Percentiles rank a stretch among this genome's conserved stretches.
Evolutionary conservation across 176 grass and related monocot genomes (phyloP).

Genomic region (Paspalum vaginatum): DNA sequence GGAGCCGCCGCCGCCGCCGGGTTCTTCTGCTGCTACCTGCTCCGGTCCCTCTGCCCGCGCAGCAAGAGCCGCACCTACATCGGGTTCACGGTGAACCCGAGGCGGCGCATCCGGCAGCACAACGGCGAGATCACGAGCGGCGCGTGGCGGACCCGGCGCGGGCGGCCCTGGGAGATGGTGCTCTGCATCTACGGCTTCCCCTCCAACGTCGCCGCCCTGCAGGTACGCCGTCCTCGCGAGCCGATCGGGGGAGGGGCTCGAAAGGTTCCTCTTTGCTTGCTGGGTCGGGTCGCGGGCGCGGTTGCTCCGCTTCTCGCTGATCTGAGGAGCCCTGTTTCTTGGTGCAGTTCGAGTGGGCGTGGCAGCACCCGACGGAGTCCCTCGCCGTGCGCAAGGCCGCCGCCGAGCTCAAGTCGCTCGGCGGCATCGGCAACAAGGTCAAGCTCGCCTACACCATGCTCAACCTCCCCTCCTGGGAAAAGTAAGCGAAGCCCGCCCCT

Average conservation of each 20-base stretch:
- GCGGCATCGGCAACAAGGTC: slow-evolving; percentile 80
- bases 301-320: not conserved
- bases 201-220: slow-evolving; percentile 82
- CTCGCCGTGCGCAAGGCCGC: slow-evolving; percentile 86
- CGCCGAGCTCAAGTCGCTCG: slow-evolving; percentile 77
- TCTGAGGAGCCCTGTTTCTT: slow-evolving; percentile 10
- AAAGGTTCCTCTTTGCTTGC: not conserved
- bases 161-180: slow-evolving; percentile 94
- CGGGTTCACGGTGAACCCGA: slow-evolving; percentile 91
- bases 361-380: slow-evolving; percentile 88
- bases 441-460: slow-evolving; percentile 94
- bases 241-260: not conserved
- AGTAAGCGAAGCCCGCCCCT: slow-evolving; percentile 41
- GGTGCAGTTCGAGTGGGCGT: slow-evolving; percentile 97
- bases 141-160: slow-evolving; percentile 65
- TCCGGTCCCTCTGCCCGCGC: slow-evolving; percentile 73
- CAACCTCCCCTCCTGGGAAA: slow-evolving; percentile 83
- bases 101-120: slow-evolving; percentile 88
- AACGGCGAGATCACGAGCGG: slow-evolving; percentile 88
- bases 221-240: slow-evolving; percentile 36
- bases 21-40: slow-evolving; percentile 95
- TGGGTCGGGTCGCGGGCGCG: too few species aligned
- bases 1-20: not conserved
- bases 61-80: slow-evolving; percentile 80
- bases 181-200: slow-evolving; percentile 94